Evolutionary conservation across 1,284 basidiomycete genomes (phyloP), one percentile per base, ranked within the genome.

Genomic region (Tremellales sp.): DNA sequence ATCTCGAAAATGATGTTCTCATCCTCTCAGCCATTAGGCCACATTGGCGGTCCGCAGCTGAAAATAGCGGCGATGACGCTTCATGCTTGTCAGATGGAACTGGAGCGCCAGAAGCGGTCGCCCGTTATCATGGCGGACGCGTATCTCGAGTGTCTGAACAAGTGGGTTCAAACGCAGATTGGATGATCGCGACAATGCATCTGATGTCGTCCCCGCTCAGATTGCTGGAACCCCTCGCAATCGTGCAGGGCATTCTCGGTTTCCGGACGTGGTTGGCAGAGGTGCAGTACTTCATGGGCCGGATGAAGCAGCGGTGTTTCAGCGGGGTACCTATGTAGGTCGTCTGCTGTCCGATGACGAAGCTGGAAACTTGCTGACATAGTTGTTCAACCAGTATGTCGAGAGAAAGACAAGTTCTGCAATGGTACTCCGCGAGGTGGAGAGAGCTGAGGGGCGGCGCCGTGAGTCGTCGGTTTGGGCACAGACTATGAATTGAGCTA

Each of bases 391-490:
- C 16, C 29, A 67, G 65, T 35, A 54, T 47, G 38, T 52, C 57
- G 4, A 29, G 61, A 37, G 64, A 68, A 43, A 31, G 63, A 38
- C 61, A 65, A 22, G 61, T 65, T 19, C 25, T 65, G n/a, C 37
- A 44, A 28, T 63, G 63, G 63, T 68, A 66, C 35, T 58, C 64
- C 33, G 41, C 51, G 4, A 47, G 58, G 40, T 68, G 66, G 66
- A 40, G 64, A 42, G 61, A 61, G 26, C 49, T 67, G 18, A 52
- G 65, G 7, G 65, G 65, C 4, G 65, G 65, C 29, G 50, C 65
- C 10, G 58, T 61, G 43, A 53, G 58, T 58, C 3, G 12, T 22
- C 18, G 27, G 26, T 7, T 47, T n/a, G n/a, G 32, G 9, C 14
- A n/a, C 24, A 25, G 34, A 9, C 24, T 16, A 38, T 34, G 40